Evolutionary conservation across 805 yeast genomes (phyloP).

Genomic region (Kregervanrija pseudodelftensis): DNA sequence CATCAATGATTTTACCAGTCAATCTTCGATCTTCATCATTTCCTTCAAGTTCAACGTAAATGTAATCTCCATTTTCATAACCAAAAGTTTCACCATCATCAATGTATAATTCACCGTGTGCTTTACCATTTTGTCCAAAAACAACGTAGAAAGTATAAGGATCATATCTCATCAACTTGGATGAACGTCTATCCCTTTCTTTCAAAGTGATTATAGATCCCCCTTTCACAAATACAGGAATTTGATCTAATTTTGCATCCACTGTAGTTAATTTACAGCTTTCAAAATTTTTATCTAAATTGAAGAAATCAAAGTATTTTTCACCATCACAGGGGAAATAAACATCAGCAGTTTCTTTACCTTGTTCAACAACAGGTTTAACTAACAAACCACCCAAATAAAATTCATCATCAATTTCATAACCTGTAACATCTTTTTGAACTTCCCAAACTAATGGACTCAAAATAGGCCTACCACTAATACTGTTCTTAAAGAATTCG

Average conservation of each 20-base stretch:
- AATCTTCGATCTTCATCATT: slow-evolving; percentile 29
- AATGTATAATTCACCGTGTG: slow-evolving; percentile 52
- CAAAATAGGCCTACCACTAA: slow-evolving; percentile 62
- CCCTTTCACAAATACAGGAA: slow-evolving; percentile 73
- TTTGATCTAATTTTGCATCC: slow-evolving; percentile 44
- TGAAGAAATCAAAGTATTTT: slow-evolving; percentile 46
- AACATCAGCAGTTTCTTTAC: slow-evolving; percentile 32
- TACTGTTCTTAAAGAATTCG: slow-evolving; percentile 57
- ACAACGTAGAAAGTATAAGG: slow-evolving; percentile 75
- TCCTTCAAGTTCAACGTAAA: slow-evolving; percentile 36
- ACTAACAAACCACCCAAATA: slow-evolving; percentile 67
- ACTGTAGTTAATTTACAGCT: slow-evolving; percentile 33
- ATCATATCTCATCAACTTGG: slow-evolving; percentile 67
- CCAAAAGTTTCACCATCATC: slow-evolving; percentile 81
- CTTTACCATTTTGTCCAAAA: slow-evolving; percentile 34
- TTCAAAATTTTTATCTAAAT: slow-evolving; percentile 24
- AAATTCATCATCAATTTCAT: slow-evolving; percentile 74
- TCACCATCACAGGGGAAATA: slow-evolving; percentile 47
- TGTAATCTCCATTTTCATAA: slow-evolving; percentile 43
- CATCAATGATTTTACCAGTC: slow-evolving; percentile 20
- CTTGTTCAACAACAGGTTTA: slow-evolving; percentile 68
- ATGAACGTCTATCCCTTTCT: slow-evolving; percentile 72
- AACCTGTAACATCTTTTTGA: slow-evolving; percentile 40
- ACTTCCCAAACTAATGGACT: slow-evolving; percentile 57
- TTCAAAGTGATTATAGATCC: slow-evolving; percentile 67